Conservation (phyloP, 2,329 filamentous ascomycete genomes). For the Thelonectria olida region DNA sequence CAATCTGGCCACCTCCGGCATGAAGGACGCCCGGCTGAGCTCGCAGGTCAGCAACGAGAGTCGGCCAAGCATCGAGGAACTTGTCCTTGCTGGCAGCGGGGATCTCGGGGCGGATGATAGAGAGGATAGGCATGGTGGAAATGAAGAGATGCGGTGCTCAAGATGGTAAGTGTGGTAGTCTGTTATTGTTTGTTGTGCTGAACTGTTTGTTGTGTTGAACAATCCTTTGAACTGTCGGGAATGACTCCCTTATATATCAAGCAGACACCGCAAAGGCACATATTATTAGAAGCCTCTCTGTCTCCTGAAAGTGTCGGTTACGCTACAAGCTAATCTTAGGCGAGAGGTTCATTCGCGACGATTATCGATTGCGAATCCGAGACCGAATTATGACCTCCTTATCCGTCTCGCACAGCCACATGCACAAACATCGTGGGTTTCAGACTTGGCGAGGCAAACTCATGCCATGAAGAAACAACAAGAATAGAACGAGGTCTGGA, state of each 20-base stretch:
- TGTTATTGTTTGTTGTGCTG: not conserved
- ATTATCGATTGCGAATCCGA: not conserved
- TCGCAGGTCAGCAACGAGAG: slow-evolving; percentile 15
- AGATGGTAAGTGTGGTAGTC: not conserved
- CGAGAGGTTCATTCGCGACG: not conserved
- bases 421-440: not conserved
- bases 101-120: slow-evolving; percentile 16
- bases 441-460: not conserved
- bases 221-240: not conserved
- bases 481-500: not conserved
- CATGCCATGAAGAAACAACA: not conserved
- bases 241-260: not conserved
- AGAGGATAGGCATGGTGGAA: slow-evolving; percentile 24
- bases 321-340: too few species aligned
- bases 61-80: slow-evolving; percentile 22
- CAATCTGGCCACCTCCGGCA: slow-evolving; percentile 9
- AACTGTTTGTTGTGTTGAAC: not conserved
- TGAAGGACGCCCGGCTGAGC: slow-evolving; percentile 20
- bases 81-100: slow-evolving; percentile 20
- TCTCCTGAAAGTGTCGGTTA: too few species aligned
- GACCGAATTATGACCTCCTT: not conserved
- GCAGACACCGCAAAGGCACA: too few species aligned
- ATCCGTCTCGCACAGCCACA: not conserved
- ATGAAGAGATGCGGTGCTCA: not conserved
- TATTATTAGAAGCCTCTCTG: too few species aligned